Base-by-base conservation (phyloP, 495 filamentous ascomycete genomes). In the Penicillium egyptiacum region DNA sequence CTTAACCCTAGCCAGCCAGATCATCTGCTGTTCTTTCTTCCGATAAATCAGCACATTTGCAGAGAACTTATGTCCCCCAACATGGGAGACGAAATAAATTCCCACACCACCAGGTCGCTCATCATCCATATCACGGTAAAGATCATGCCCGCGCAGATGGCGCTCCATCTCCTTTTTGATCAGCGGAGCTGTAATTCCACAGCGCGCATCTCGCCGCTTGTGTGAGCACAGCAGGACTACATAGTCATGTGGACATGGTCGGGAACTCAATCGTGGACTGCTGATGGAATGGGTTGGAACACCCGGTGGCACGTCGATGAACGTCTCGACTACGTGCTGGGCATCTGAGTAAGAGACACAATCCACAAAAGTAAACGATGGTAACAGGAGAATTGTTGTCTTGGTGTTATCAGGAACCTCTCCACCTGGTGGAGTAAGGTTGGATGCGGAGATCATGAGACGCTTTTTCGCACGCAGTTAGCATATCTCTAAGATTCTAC, bases 191-290 rank as follows among this genome's bases (percentile, higher is more conserved):
- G 86, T 90, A 65, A 96, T 91, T 0, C 92, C 94, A 71, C 94
- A 98, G 57, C 94, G 89, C 0, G 92, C 94, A 69, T 98, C 94
- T 55, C 93, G 88, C 40, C 88, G 91, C 60, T 80, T 83, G 69
- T 98, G 94, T 7, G 90, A 95, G 77, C 94, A 98, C 43, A 98
- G 83, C 16, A 98, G 85, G 62, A 98, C 88, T 37, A 97, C 80
- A 60, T 87, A 89, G 59, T 85, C 79, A 73, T 97, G 91, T 10
- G 87, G 85, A 56, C 85, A 93, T 1, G 87, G 82, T 1, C 86
- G 84, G 4, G 84, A 79, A 23, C 71, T 58, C 35, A 76, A 69
- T 53, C 59, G 47, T 49, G 20, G 51, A 44, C 74, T 82, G 60
- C 80, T 89, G 22, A 82, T 90, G 1, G 85, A 81, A 11, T 1